Base-by-base conservation (phyloP, 257 asterid genomes). In the Nicotiana noctiflora region DNA sequence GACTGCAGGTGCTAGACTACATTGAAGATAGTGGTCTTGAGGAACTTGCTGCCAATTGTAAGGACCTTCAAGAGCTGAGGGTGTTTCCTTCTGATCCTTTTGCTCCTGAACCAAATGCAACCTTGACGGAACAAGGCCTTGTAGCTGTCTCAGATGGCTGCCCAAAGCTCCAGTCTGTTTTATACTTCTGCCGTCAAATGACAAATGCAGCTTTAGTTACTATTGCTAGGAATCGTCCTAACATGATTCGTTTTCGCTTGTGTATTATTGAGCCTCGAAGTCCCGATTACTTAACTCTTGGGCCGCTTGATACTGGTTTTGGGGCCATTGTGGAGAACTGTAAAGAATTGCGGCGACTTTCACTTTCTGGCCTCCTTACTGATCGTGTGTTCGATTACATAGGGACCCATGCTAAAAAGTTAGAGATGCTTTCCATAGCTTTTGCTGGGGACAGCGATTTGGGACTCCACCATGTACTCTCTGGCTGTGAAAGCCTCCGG, bases 11-110 rank as follows among this genome's bases (percentile, higher is more conserved):
- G 78, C 85, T 95, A 46, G 99, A 95, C 85, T 89, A 89, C 88
- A 93, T 95, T 19, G 99, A 95, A 87, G 99, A 95, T 86, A 46
- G 78, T 68, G 99, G 99, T 63, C 94, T 95, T 6, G 97, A 93
- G 79, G 88, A 89, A 53, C 83, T 95, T 63, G 93, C 98, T 4
- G 77, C 91, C 49, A 86, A 95, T 57, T 95, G 99, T 88, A 95
- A 93, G 88, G 93, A 90, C 84, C 89, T 95, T 76, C 93, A 87
- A 51, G 99, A 93, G 72, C 93, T 95, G 53, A 83, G 99, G 74
- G 99, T 95, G n/a, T 95, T 95, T 76, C 99, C 98, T 29, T 95
- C 99, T 0, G 98, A 93, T 37, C 99, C 98, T 12, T 93, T 80
- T 63, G 97, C 87, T 63, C 94, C 88, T 19, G 99, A 92, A 61